Evolutionary conservation across 129 eudicot genomes (phyloP), one percentile per base, ranked within the genome.

Genomic region (Sambucus nigra): DNA sequence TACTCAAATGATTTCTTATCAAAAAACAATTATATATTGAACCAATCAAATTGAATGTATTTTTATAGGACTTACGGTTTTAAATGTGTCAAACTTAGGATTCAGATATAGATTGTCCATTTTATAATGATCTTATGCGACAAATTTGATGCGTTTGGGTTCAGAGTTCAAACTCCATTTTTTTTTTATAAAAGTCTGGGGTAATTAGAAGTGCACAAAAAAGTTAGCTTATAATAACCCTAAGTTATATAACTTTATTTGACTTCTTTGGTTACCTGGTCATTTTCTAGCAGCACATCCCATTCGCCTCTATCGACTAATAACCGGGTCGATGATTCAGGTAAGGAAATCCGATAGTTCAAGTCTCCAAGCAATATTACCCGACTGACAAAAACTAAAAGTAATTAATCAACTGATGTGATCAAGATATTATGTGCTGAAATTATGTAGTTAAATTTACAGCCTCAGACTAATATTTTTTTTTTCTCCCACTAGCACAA

Each of bases 311-410:
- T 72, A 25, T 77, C 45, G 26, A 80, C 86, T 35, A 85, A 67
- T 14, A 55, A 61, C 63, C 89, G 64, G 51, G 84, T 74, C 11
- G 66, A 57, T 14, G 63, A 67, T 48, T 85, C 86, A 0, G 80
- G 89, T 47, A 80, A 67, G 17, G 81, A 71, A 45, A 85, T 85
- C 60, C 89, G 70, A 47, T 85, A 85, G 52, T 85, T 85, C 73
- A 85, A 63, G 70, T 85, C 95, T 24, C 95, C 95, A 5, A 85
- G 74, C 58, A 79, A 53, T 38, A 85, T 69, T 38, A 85, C 82
- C 32, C 59, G 75, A 53, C 95, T 85, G 75, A 53, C 20, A 21
- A 16, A 41, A 16, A 19, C 1, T 18, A 35, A n/a, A 4, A 18
- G 26, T 35, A n/a, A 7, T 7, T 41, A 20, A 20, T 45, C 44